Percentiles rank a stretch among this genome's conserved stretches.
These are phyloP conservation scores for Candida krabiensis DNA, from an alignment of 805 yeast species.

Conservation along the genomic window DNA sequence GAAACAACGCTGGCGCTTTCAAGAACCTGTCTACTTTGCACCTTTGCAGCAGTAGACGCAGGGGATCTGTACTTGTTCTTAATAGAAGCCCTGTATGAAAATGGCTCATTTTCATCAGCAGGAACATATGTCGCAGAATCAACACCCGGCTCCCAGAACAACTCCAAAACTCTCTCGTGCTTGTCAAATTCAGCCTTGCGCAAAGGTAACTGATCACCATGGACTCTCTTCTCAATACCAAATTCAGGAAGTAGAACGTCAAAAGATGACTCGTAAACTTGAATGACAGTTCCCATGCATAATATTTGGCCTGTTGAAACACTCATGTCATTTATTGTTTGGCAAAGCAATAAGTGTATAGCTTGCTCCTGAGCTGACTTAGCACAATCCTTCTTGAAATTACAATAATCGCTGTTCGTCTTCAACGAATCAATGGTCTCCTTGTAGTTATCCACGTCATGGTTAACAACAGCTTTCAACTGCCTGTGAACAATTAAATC, in stretches of 20 bases:
- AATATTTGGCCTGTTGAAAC: slow-evolving; percentile 76
- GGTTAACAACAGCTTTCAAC: slow-evolving; percentile 61
- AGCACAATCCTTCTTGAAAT: slow-evolving; percentile 94
- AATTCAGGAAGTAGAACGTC: slow-evolving; percentile 90
- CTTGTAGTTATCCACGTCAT: slow-evolving; percentile 38
- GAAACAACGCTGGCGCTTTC: slow-evolving; percentile 33
- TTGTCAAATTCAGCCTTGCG: slow-evolving; percentile 91
- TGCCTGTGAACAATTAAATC: slow-evolving; percentile 94
- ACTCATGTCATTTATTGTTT: slow-evolving; percentile 74
- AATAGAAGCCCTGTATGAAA: slow-evolving; percentile 74
- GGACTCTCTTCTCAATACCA: slow-evolving; percentile 94
- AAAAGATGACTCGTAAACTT: slow-evolving; percentile 94
- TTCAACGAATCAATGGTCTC: slow-evolving; percentile 70
- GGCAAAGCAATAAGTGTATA: slow-evolving; percentile 79
- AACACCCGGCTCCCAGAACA: slow-evolving; percentile 90
- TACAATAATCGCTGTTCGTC: slow-evolving; percentile 87
- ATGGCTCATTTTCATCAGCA: slow-evolving; percentile 79
- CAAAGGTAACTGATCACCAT: slow-evolving; percentile 94
- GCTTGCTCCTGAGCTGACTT: slow-evolving; percentile 93
- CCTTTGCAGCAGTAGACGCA: slow-evolving; percentile 67
- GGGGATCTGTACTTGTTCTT: slow-evolving; percentile 76
- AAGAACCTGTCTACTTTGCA: slow-evolving; percentile 42
- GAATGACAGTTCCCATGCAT: slow-evolving; percentile 83
- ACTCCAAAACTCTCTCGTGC: slow-evolving; percentile 61
- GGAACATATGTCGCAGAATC: slow-evolving; percentile 92